Conservation (phyloP, 2,329 filamentous ascomycete genomes). For the Diaporthe citriasiana region DNA sequence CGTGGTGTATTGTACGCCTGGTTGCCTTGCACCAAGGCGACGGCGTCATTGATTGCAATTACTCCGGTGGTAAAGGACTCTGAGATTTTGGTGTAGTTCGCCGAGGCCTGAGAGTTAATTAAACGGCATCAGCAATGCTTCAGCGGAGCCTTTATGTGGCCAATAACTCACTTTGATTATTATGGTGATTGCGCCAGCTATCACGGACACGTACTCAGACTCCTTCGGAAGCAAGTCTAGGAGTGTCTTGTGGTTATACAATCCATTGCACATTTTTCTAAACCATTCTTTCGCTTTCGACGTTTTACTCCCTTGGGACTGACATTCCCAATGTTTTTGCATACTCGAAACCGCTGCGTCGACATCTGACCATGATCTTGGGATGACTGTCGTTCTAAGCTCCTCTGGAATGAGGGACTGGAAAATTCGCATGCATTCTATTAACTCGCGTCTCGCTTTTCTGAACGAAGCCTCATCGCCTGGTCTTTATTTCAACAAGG, state of each 20-base stretch:
- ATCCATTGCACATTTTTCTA: constrained; percentile 1
- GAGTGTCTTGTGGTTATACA: not conserved
- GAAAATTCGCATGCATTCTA: not conserved
- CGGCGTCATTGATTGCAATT: not conserved
- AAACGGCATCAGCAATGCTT: not conserved
- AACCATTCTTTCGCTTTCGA: not conserved
- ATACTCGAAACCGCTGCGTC: not conserved
- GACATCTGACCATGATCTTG: not conserved
- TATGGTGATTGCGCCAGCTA: not conserved
- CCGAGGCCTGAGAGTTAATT: not conserved
- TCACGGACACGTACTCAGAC: not conserved
- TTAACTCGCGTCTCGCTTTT: not conserved
- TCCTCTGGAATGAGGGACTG: not conserved
- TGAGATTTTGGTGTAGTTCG: not conserved
- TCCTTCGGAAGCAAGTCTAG: not conserved
- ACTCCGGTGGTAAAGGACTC: not conserved
- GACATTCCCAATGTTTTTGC: not conserved
- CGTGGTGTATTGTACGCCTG: not conserved
- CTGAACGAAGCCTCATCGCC: not conserved
- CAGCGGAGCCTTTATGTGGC: not conserved
- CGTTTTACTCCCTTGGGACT: not conserved
- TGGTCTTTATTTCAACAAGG: not conserved
- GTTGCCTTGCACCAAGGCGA: not conserved
- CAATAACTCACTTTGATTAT: not conserved
- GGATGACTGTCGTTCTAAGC: not conserved